phyloP scores from a whole-genome alignment of 2,329 filamentous ascomycete species.

The Sporothrix curviconia region DNA sequence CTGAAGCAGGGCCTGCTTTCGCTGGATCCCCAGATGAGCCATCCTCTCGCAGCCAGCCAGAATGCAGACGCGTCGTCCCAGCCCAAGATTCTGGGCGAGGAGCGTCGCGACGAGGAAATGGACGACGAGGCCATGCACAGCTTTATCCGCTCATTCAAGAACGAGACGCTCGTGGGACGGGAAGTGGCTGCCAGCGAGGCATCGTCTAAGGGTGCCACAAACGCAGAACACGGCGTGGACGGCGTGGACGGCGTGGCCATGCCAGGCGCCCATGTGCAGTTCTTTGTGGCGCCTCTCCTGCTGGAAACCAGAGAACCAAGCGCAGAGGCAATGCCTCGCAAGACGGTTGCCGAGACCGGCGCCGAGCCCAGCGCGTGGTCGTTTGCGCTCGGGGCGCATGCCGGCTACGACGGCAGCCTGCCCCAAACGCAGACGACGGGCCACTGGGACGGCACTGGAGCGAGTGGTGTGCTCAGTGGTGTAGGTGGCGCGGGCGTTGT shows the following conservation, averaged over 20 bases:
- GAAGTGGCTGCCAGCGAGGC: not conserved
- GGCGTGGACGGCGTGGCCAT: conserved; percentile 46
- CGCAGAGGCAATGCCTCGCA: not conserved
- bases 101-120: conserved; percentile 34
- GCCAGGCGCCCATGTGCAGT: conserved; percentile 60
- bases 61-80: not conserved
- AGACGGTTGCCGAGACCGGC: not conserved
- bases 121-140: conserved; percentile 46
- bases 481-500: too few relatives aligned
- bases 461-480: too few relatives aligned
- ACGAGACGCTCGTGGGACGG: conserved; percentile 19
- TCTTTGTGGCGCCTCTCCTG: conserved; percentile 44
- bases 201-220: not conserved
- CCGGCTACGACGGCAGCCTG: conserved; percentile 7
- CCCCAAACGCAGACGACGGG: not conserved
- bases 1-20: conserved; percentile 71
- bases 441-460: not conserved
- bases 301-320: not conserved
- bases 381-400: conserved; percentile 15
- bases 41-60: conserved; percentile 31
- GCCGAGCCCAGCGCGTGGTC: conserved; percentile 3
- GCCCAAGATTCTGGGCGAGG: conserved; percentile 5
- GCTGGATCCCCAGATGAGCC: conserved; percentile 61
- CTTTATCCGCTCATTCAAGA: conserved; percentile 46
- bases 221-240: not conserved